These are phyloP conservation scores for Krasilnikovozyma curviuscula DNA, from an alignment of 768 basidiomycete species.

Conservation along the genomic window DNA sequence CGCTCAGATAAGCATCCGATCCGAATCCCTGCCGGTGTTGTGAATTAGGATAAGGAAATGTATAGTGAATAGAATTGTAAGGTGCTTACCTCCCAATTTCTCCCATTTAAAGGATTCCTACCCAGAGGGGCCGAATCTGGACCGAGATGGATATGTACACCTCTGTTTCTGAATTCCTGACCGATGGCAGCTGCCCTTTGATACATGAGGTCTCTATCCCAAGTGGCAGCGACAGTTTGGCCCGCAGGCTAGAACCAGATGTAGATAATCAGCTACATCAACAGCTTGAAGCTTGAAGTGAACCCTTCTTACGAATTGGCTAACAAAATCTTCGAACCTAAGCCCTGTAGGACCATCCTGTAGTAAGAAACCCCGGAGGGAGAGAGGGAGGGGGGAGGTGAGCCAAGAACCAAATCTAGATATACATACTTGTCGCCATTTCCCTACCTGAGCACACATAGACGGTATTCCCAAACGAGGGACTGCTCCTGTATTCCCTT, in stretches of 20 bases:
- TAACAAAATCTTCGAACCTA: slow-evolving; percentile 1
- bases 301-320: neutral
- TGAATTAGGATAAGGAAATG: neutral
- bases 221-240: slow-evolving; percentile 6
- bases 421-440: neutral
- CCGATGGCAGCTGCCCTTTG: slow-evolving; percentile 61
- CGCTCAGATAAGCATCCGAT: slow-evolving; percentile 13
- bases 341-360: neutral
- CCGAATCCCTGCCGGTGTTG: slow-evolving; percentile 2
- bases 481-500: neutral
- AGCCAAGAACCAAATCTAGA: neutral
- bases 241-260: slow-evolving; percentile 2
- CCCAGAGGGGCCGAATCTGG: slow-evolving; percentile 18
- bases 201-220: slow-evolving; percentile 33
- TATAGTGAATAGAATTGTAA: neutral
- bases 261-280: neutral
- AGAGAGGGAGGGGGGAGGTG: slow-evolving; percentile 1
- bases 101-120: slow-evolving; percentile 4
- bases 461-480: neutral
- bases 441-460: neutral
- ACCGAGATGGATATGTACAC: slow-evolving; percentile 53
- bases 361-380: neutral
- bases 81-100: slow-evolving; percentile 13
- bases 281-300: neutral
- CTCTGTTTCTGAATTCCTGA: slow-evolving; percentile 60